Evolutionary conservation across 73 alveolate genomes (phyloP).

Genomic region (Paramecium biaurelia): DNA sequence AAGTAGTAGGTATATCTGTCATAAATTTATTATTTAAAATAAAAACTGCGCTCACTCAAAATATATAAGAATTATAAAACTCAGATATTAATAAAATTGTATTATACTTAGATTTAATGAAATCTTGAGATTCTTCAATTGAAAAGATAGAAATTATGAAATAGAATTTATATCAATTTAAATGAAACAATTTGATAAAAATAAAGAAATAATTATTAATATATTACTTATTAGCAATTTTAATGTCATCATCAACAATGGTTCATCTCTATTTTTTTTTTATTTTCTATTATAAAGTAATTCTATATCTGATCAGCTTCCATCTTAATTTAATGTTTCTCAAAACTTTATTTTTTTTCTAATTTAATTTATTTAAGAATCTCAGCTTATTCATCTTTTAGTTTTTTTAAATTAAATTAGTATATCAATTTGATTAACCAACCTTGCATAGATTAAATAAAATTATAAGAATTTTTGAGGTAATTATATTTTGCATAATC

Average conservation of each 20-base stretch:
- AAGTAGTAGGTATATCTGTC: not conserved
- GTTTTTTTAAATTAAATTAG: not conserved
- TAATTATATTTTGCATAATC: too few species aligned
- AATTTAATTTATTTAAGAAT: not conserved
- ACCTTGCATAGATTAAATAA: too few species aligned
- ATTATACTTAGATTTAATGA: not conserved
- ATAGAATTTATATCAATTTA: not conserved
- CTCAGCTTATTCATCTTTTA: not conserved
- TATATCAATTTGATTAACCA: not conserved
- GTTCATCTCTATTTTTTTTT: not conserved
- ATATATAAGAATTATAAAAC: not conserved
- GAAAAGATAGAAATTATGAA: not conserved
- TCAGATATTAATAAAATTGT: too few species aligned
- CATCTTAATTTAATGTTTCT: not conserved
- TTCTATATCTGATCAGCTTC: not conserved
- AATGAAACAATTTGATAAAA: too few species aligned
- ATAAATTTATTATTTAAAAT: not conserved
- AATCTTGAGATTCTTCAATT: not conserved
- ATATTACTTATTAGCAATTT: not conserved
- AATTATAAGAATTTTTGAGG: too few species aligned
- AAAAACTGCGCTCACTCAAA: not conserved
- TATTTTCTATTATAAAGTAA: not conserved
- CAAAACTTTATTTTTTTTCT: not conserved
- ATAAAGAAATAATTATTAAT: too few species aligned
- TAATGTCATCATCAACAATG: not conserved